Base-by-base conservation (phyloP, 179 eudicot genomes). In the Dionaea muscipula region DNA sequence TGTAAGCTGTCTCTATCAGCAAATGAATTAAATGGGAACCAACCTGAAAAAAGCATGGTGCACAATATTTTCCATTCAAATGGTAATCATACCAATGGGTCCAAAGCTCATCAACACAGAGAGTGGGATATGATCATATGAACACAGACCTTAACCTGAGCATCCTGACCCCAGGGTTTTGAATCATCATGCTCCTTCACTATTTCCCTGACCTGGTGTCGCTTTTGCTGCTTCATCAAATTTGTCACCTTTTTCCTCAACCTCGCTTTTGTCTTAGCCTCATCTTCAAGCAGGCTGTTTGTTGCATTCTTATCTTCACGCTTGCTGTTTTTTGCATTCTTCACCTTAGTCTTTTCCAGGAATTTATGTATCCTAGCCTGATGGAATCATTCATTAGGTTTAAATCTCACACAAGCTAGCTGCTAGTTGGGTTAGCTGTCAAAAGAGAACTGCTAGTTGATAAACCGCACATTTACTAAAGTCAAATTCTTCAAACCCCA, bases 61-160 rank as follows among this genome's bases (percentile, higher is more conserved):
- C 53, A 26, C 13, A 8, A 23, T 45, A 54, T 60, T 13, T 25
- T 21, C 18, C 5, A 60, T 4, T 19, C 28, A 39, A 58, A 55
- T 27, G 18, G 2, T 17, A 41, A 53, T 13, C 21, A 26, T 26
- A 22, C 27, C 15, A 18, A 57, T 25, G 43, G 43, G 19, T 33
- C 31, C 16, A 58, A 49, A 52, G 22, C 7, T 16, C 45, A 31
- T 50, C 41, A 55, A 9, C 43, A 6, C 14, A 16, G 55, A 27
- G 36, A 33, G 16, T 36, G 8, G 43, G 27, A n/a, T n/a, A 41
- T 21, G 53, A 47, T 24, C 55, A 48, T 44, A 36, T 2, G 50
- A 68, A 44, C n/a, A n/a, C n/a, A n/a, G 66, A 85, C 98, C 94
- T 87, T 82, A 50, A 78, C 98, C 79, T 69, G 94, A 66, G 74